Base-by-base conservation (phyloP, 1,284 basidiomycete species). In the Trametes hirsuta region DNA sequence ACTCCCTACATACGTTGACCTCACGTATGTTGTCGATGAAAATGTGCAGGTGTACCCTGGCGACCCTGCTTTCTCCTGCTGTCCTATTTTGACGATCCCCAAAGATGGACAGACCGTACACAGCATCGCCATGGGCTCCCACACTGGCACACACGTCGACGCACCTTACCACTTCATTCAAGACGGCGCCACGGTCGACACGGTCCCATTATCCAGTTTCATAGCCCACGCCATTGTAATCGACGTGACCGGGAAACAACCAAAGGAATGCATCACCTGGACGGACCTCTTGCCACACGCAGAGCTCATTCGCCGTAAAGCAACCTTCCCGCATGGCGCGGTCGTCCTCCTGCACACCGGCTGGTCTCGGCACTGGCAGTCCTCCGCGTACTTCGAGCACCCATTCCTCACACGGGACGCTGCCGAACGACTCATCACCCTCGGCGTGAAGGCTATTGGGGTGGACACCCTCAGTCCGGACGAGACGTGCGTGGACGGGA, bases 141-240 rank as follows among this genome's bases (percentile, higher is more conserved):
- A 89, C 66, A 78, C 76, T 0, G 89, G 89, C 24, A 91, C 89
- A 0, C 90, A 91, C 72, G 77, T 91, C 69, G 89, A 91, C 65
- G 87, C 88, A 0, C 90, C 90, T 0, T 87, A 81, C 42, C 89
- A 91, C 67, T 90, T 89, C 73, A 72, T 87, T 68, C 72, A 75
- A 4, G 71, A 77, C 30, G 86, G 85, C 5, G 73, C 73, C 35
- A 82, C 81, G 11, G 76, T 90, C 46, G 84, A 86, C 63, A 75
- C 86, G 50, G 75, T 90, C 40, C 78, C 83, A 0, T 73, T 87
- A 0, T 68, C 72, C 1, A 70, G 75, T 4, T 80, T 88, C 65
- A 69, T 86, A 15, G 84, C 83, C 0, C 81, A 78, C 35, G 81
- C 79, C 0, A 67, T 82, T 3, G 71, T 87, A 6, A 65, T 87